Conservation (phyloP, 2,329 filamentous ascomycete genomes). For the Aspergillaceae sp. region DNA sequence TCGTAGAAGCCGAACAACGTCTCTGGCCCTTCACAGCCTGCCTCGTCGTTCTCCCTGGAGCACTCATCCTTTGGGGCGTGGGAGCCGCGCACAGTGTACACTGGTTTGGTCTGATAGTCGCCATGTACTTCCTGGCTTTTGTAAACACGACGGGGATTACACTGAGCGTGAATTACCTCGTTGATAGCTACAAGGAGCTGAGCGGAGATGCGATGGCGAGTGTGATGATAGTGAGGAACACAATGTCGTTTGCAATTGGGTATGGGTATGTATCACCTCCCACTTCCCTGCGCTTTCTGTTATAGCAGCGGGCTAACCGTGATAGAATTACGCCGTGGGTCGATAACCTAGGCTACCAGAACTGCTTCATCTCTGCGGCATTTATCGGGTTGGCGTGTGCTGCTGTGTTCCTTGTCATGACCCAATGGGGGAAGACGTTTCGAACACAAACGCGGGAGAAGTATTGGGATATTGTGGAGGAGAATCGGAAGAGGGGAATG, state of each 20-base stretch:
- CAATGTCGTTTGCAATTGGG: constrained; percentile 40
- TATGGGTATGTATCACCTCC: constrained; percentile 25
- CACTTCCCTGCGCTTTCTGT: background rate
- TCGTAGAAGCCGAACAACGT: constrained; percentile 36
- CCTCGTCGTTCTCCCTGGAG: constrained; percentile 26
- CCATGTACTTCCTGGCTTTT: constrained; percentile 36
- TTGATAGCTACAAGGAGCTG: constrained; percentile 35
- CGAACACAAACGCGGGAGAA: constrained; percentile 25
- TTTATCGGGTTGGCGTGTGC: constrained; percentile 30
- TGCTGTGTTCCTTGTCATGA: constrained; percentile 33
- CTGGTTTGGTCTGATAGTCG: constrained; percentile 36
- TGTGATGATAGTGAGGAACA: constrained; percentile 41
- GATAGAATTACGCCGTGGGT: constrained; percentile 41
- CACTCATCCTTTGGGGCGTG: constrained; percentile 33
- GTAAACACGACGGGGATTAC: constrained; percentile 30
- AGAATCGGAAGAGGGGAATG: constrained; percentile 28
- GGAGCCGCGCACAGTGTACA: constrained; percentile 35
- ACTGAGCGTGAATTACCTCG: constrained; percentile 33
- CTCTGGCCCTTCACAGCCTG: constrained; percentile 33
- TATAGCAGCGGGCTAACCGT: background rate
- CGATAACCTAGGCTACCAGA: constrained; percentile 35
- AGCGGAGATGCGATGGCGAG: constrained; percentile 34
- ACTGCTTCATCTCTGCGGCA: constrained; percentile 37
- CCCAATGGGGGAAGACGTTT: constrained; percentile 31
- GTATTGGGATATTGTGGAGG: constrained; percentile 30